Base-by-base conservation (phyloP, 2,329 filamentous ascomycete species). In the Xenosphaeropsis pyriputrescens region DNA sequence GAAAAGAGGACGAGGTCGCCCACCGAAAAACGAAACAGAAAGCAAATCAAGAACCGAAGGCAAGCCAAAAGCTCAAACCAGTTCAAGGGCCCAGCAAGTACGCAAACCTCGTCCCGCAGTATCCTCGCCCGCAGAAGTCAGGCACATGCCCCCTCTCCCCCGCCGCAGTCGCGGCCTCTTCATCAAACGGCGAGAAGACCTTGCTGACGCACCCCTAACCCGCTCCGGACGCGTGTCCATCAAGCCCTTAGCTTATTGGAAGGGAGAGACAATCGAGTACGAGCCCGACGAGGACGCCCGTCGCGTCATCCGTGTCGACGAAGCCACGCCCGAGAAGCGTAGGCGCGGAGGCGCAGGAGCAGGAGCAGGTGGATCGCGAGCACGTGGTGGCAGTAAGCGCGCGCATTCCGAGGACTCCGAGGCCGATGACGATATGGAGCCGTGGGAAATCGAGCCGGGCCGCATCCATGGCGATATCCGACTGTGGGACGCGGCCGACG, bases 171-270 rank as follows among this genome's bases (percentile, higher is more conserved):
- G 61, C 41, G 65, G 65, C 33, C 51, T 68, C 3, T 62, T 65
- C 43, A 67, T 69, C 35, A 55, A 69, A 34, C 63, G 65, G 41
- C 60, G 63, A 34, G 66, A 70, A 48, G 39, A 41, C 31, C 43
- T 44, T 3, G 33, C 40, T 18, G 47, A 46, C 2, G 53, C 72
- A 43, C 65, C 65, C 19, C 70, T 67, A 33, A 83, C 79, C 36
- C 77, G 85, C 38, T 89, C 80, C 11, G 88, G 85, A 2, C 75
- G 91, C 40, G 73, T 75, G 37, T 85, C 83, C 8, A 78, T 85
- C 43, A 74, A 75, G 42, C 91, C 88, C 1, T 60, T 95, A 26
- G 75, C 84, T 18, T 93, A 72, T 54, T 96, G 89, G 89, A 77
- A 77, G 49, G 86, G 86, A 46, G 89, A 96, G 55, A 73, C 72